A percentile compares a stretch with the other conserved stretches of the same genome.
These are phyloP conservation scores for Hamamelis virginiana DNA, from an alignment of 164 flowering plant species.

Conservation along the genomic window DNA sequence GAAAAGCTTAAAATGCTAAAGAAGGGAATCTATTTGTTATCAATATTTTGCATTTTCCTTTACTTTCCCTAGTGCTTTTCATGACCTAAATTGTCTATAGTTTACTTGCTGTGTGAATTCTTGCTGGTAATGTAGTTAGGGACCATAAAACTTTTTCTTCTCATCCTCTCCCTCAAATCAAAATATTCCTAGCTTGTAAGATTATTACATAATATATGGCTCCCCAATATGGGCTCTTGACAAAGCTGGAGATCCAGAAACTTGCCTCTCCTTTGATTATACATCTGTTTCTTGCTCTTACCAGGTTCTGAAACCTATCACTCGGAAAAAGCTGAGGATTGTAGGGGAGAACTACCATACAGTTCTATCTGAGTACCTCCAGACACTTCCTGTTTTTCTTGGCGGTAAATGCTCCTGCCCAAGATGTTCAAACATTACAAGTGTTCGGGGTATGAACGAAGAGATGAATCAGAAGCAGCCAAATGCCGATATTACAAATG, in stretches of 20 bases:
- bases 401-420: slow-evolving; percentile 62
- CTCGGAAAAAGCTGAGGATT: slow-evolving; percentile 47
- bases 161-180: too few relatives aligned
- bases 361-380: slow-evolving; percentile 45
- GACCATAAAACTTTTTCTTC: too few relatives aligned
- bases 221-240: too few relatives aligned
- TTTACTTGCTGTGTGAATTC: too few relatives aligned
- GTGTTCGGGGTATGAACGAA: not conserved
- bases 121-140: too few relatives aligned
- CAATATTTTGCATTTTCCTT: too few relatives aligned
- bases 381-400: slow-evolving; percentile 48
- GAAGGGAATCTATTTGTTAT: too few relatives aligned
- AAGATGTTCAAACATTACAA: slow-evolving; percentile 29
- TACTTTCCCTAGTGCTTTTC: too few relatives aligned
- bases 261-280: not conserved
- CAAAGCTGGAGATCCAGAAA: not conserved
- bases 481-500: slow-evolving; percentile 1
- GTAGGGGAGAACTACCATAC: slow-evolving; percentile 44
- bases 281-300: not conserved
- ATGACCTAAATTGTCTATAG: too few relatives aligned
- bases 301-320: slow-evolving; percentile 61
- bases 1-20: too few relatives aligned
- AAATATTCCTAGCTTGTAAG: too few relatives aligned
- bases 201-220: too few relatives aligned
- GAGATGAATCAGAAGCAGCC: slow-evolving; percentile 5